Conservation (phyloP, 2,329 filamentous ascomycete species). For the Coniosporium tulheliwenetii region DNA sequence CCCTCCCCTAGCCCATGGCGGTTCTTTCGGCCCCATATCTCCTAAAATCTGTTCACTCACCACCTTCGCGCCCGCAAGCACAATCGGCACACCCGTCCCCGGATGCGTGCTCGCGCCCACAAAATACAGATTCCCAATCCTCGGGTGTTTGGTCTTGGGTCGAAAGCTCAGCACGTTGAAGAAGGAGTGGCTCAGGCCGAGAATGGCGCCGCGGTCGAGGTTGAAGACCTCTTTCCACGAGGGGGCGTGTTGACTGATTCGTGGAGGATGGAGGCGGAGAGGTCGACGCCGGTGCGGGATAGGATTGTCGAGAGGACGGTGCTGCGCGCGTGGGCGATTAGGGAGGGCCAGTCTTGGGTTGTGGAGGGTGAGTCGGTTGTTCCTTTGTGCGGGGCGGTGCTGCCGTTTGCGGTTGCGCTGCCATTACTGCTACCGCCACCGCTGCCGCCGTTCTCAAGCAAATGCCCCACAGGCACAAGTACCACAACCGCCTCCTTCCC, state of each 20-base stretch:
- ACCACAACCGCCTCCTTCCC: slow-evolving; percentile 52
- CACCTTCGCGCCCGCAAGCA: slow-evolving; percentile 52
- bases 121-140: slow-evolving; percentile 39
- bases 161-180: slow-evolving; percentile 57
- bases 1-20: slow-evolving; percentile 22
- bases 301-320: slow-evolving; percentile 47
- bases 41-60: slow-evolving; percentile 36
- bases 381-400: slow-evolving; percentile 19
- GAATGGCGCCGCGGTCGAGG: slow-evolving; percentile 58
- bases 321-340: slow-evolving; percentile 42
- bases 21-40: slow-evolving; percentile 15
- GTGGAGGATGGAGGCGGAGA: slow-evolving; percentile 36
- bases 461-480: slow-evolving; percentile 56
- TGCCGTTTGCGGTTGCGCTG: slow-evolving; percentile 18
- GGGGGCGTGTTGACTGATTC: slow-evolving; percentile 52
- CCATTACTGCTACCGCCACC: slow-evolving; percentile 7
- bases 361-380: slow-evolving; percentile 10
- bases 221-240: slow-evolving; percentile 56
- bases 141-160: slow-evolving; percentile 39
- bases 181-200: slow-evolving; percentile 57
- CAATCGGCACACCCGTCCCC: slow-evolving; percentile 61
- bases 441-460: slow-evolving; percentile 24
- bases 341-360: slow-evolving; percentile 44
- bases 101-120: slow-evolving; percentile 64
- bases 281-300: slow-evolving; percentile 40